These are phyloP conservation scores for Heliocybe sulcata DNA, from an alignment of 1,284 basidiomycete genomes.

Conservation along the genomic window DNA sequence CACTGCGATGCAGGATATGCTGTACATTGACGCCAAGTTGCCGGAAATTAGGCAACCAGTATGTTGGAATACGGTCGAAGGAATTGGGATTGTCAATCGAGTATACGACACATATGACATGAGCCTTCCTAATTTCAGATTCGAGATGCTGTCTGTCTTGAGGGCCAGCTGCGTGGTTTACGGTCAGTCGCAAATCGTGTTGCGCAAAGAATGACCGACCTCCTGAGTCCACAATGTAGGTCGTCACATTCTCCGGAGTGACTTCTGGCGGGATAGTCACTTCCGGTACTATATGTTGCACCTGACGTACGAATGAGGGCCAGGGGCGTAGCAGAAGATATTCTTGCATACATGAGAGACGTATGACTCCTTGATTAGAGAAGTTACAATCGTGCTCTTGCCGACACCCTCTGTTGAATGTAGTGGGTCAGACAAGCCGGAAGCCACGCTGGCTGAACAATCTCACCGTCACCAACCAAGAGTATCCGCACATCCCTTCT, in stretches of 20 bases:
- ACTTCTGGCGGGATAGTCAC: slow-evolving; percentile 95
- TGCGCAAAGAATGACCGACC: slow-evolving; percentile 43
- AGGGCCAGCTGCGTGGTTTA: slow-evolving; percentile 46
- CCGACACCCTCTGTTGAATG: slow-evolving; percentile 74
- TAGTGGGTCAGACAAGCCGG: slow-evolving; percentile 4
- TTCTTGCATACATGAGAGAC: slow-evolving; percentile 68
- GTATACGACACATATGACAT: slow-evolving; percentile 98
- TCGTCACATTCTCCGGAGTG: slow-evolving; percentile 92
- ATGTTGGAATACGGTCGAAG: slow-evolving; percentile 96
- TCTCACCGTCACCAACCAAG: slow-evolving; percentile 86
- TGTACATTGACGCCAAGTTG: slow-evolving; percentile 88
- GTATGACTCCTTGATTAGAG: slow-evolving; percentile 92
- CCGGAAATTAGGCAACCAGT: slow-evolving; percentile 97
- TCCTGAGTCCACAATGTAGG: slow-evolving; percentile 93
- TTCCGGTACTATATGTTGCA: slow-evolving; percentile 88
- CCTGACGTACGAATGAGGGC: slow-evolving; percentile 35
- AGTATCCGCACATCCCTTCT: slow-evolving; percentile 88
- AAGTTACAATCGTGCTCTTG: slow-evolving; percentile 92
- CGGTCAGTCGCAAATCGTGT: slow-evolving; percentile 12
- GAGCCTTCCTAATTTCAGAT: slow-evolving; percentile 91
- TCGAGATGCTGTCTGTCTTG: slow-evolving; percentile 86
- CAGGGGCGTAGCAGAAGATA: background rate
- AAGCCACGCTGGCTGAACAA: slow-evolving; percentile 8
- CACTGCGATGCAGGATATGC: slow-evolving; percentile 15
- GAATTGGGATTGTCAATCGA: slow-evolving; percentile 93